Percentiles rank a stretch among this genome's conserved stretches.
phyloP scores from a whole-genome alignment of 495 filamentous ascomycete genomes.

The Haplographium delicatum region DNA sequence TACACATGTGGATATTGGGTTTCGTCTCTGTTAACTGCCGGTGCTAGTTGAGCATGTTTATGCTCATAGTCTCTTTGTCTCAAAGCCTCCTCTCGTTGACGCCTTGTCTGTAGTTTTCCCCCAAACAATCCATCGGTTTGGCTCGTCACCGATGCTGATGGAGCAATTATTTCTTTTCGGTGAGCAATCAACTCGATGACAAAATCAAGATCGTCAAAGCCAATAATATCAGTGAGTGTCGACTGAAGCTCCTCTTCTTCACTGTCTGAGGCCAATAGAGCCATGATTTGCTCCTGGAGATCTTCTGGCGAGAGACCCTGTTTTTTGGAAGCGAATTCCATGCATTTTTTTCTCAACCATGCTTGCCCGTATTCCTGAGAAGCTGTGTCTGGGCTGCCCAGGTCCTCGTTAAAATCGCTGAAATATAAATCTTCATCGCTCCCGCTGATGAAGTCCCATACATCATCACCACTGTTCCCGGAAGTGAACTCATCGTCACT shows the following conservation, averaged over 20 bases:
- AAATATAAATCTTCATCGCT: slow-evolving; percentile 38
- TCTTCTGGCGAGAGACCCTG: slow-evolving; percentile 55
- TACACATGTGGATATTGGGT: slow-evolving; percentile 90
- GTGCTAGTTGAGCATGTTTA: slow-evolving; percentile 65
- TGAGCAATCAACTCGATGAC: slow-evolving; percentile 78
- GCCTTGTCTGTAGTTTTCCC: slow-evolving; percentile 59
- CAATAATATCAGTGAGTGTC: slow-evolving; percentile 82
- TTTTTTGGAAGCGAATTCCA: slow-evolving; percentile 50
- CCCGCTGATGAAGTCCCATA: slow-evolving; percentile 86
- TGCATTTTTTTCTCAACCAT: slow-evolving; percentile 67
- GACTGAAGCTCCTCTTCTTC: slow-evolving; percentile 83
- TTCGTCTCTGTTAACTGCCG: slow-evolving; percentile 52
- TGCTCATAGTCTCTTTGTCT: slow-evolving; percentile 72
- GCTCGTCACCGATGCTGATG: slow-evolving; percentile 12
- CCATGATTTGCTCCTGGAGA: slow-evolving; percentile 66
- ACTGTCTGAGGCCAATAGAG: slow-evolving; percentile 58
- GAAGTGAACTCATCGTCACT: slow-evolving; percentile 57
- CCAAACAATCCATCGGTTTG: slow-evolving; percentile 29
- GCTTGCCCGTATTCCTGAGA: slow-evolving; percentile 31
- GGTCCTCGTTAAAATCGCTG: slow-evolving; percentile 36
- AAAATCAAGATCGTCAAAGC: slow-evolving; percentile 87
- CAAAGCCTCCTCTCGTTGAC: slow-evolving; percentile 72
- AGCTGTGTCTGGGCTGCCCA: slow-evolving; percentile 19
- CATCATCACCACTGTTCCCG: slow-evolving; percentile 62
- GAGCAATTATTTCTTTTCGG: slow-evolving; percentile 54